Base-by-base conservation (phyloP, 2,329 filamentous ascomycete species). In the Aspergillus uvarum region DNA sequence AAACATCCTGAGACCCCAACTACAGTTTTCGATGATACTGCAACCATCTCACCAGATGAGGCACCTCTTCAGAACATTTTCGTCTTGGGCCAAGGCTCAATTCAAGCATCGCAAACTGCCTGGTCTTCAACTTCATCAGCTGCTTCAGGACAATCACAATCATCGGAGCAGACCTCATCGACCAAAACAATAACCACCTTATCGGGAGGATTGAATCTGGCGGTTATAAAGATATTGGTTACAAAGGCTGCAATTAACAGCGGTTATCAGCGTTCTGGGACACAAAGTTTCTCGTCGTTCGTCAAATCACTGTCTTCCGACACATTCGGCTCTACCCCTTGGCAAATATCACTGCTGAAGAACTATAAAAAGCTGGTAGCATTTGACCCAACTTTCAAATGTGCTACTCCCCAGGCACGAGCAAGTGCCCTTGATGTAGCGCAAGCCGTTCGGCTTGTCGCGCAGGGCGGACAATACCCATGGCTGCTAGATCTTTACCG, bases 11-110 rank as follows among this genome's bases (percentile, higher is more conserved):
- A 98, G 77, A 98, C 93, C 0, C 93, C 93, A 0, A 94, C 94
- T 0, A 98, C 93, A 4, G 92, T 97, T 67, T 97, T 97, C 68
- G 94, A 97, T 74, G 93, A 98, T 71, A 92, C 89, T 0, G 88
- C 95, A 69, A 92, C 90, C 0, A 87, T 91, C 4, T 96, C 92
- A 0, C 89, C 90, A 0, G 91, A 94, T 58, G 90, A 90, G 65
- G 86, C 88, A 0, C 88, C 87, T 44, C 85, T 92, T 57, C 93
- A 92, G 5, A 96, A 96, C 70, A 96, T 97, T 67, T 83, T 96
- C 54, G 88, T 97, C 0, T 83, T 96, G 0, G 92, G 92, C 2
- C 89, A 91, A 4, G 84, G 85, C 50, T 83, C 81, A 35, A 83
- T 81, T 7, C 83, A 89, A 63, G 57, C 50, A 51, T 61, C 66